Base-by-base conservation (phyloP, 176 grass and related monocot genomes). In the Oryza longistaminata region DNA sequence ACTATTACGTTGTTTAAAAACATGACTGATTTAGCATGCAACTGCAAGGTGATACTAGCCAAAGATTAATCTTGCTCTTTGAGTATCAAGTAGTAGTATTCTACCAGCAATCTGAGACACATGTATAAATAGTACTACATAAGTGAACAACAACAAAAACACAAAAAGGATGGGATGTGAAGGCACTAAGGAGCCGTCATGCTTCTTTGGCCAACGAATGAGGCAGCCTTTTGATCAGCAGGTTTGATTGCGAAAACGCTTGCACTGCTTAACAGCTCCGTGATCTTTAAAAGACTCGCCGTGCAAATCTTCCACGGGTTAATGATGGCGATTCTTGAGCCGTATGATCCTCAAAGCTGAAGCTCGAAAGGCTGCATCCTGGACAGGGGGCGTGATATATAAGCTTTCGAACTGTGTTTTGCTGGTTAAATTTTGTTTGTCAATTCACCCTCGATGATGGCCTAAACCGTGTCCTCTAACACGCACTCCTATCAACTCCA, bases 271-370 rank as follows among this genome's bases (percentile, higher is more conserved):
- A 15, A 3, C 6, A 64, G 40, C 25, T 66, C 48, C 6, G 34
- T 16, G 11, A 21, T 35, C 25, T 49, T 81, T 24, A 81, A 81
- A 81, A 81, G 66, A 42, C 48, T 81, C 66, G 31, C 45, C 66
- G 11, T n/a, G 66, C 66, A 81, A 50, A 58, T 71, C 31, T 81
- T 81, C 79, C 66, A 70, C 49, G 31, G 78, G 46, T 26, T 81
- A 55, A 81, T 81, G 66, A 70, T 53, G 31, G 15, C 24, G 4
- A 65, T 34, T 52, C 2, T n/a, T 21, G 64, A 50, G 77, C 77
- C 10, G 40, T 5, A 42, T 24, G 44, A 24, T 62, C 58, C 58
- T 62, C 58, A 62, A 62, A 24, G 58, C 58, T 24, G 58, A 62
- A 62, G 22, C 7, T 24, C 55, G 7, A 22, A 62, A 62, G n/a